These are phyloP conservation scores for Geotrichum phurueaensis DNA, from an alignment of 1,139 yeast species.

Conservation along the genomic window DNA sequence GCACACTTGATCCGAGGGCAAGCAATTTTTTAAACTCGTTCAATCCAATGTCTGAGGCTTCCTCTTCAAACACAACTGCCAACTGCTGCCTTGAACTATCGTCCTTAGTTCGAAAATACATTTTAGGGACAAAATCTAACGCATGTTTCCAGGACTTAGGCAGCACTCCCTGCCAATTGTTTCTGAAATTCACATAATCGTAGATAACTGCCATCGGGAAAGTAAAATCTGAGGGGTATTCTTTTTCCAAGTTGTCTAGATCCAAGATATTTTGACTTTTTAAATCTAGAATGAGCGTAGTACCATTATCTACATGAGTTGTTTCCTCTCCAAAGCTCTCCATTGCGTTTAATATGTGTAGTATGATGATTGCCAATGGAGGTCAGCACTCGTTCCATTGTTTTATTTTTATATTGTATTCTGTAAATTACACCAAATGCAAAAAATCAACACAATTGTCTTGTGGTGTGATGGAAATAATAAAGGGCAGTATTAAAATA, in stretches of 20 bases:
- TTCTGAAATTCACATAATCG: slow-evolving; percentile 2
- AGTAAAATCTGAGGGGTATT: slow-evolving; percentile 2
- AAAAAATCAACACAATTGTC: background rate
- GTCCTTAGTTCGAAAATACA: background rate
- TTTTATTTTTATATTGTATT: background rate
- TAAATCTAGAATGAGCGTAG: background rate
- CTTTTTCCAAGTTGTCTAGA: background rate
- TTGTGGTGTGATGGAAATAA: background rate
- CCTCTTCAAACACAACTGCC: slow-evolving; percentile 1
- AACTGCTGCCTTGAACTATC: background rate
- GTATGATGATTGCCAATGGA: background rate
- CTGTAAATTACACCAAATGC: background rate
- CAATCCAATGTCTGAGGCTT: background rate
- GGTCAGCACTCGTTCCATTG: background rate
- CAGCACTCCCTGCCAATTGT: slow-evolving; percentile 7
- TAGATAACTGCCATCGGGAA: slow-evolving; percentile 6
- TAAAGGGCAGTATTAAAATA: no score
- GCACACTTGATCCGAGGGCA: slow-evolving; percentile 5
- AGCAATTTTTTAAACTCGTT: background rate
- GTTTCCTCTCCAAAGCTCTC: background rate
- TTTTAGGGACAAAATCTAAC: background rate
- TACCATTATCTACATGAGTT: background rate
- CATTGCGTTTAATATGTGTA: background rate
- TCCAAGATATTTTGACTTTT: background rate
- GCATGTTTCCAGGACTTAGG: background rate